Evolutionary conservation across 768 basidiomycete species (phyloP).

Genomic region (Psilocybe cubensis): DNA sequence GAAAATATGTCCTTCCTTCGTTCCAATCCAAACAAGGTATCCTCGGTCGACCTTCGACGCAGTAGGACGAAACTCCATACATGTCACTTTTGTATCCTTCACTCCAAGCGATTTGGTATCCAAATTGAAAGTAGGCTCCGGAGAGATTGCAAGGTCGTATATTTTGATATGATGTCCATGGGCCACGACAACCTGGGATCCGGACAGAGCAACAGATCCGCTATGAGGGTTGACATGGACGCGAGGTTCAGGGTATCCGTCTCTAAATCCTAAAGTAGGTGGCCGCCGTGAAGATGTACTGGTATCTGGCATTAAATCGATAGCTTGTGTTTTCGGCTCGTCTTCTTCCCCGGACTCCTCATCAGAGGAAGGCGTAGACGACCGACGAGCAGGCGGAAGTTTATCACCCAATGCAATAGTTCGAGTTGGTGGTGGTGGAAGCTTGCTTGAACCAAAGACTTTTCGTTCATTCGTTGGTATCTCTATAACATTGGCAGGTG

Average conservation of each 20-base stretch:
- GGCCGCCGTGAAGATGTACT: constrained; percentile 67
- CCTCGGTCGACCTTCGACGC: constrained; percentile 52
- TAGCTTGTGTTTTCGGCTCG: constrained; percentile 43
- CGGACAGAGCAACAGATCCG: constrained; percentile 59
- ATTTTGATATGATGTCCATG: constrained; percentile 62
- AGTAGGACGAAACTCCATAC: constrained; percentile 76
- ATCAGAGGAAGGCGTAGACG: constrained; percentile 45
- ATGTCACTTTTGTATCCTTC: constrained; percentile 74
- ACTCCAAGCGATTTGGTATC: constrained; percentile 65
- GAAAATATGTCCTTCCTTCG: constrained; percentile 86
- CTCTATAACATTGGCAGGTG: constrained; percentile 16
- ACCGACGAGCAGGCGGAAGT: constrained; percentile 63
- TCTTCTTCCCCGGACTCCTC: constrained; percentile 69
- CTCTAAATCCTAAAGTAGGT: constrained; percentile 43
- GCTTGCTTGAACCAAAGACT: constrained; percentile 40
- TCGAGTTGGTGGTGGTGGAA: constrained; percentile 78
- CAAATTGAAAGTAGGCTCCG: constrained; percentile 48
- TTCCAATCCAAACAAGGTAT: constrained; percentile 80
- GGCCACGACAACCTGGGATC: constrained; percentile 60
- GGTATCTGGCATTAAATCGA: constrained; percentile 67
- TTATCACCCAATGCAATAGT: constrained; percentile 71
- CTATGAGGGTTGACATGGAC: constrained; percentile 64
- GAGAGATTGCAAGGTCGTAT: constrained; percentile 57
- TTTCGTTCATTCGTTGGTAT: constrained; percentile 34
- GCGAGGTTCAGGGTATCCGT: constrained; percentile 45